Evolutionary conservation across 306 rosid species (phyloP), one percentile per base, ranked within the genome.

Genomic region (Dalbergia cultrata): DNA sequence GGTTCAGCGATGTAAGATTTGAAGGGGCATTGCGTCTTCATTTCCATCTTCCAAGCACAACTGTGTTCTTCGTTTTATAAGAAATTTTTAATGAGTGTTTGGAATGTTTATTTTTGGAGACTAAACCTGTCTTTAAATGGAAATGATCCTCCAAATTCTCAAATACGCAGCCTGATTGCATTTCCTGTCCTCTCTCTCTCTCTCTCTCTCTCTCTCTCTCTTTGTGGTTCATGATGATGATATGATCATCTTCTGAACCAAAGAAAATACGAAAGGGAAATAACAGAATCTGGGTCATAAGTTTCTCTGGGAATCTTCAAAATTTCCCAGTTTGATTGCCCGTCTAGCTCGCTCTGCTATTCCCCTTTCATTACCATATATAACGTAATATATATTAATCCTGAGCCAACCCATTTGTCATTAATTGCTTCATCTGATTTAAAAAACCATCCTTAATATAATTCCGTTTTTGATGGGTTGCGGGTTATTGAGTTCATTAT

Each of bases 291-390:
- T 59, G 58, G 59, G 31, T 74, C 69, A 37, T 57, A 21, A 39
- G 43, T 9, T 21, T 74, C 44, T 13, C 60, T 31, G 17, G 61
- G 79, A 12, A 61, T 75, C 61, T 31, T 75, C 5, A 31, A 45
- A 45, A 45, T 74, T 60, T 60, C 43, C 41, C 45, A 34, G 13
- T 34, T 16, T 34, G 22, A 16, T 34, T 5, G 70, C 16, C 71
- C 53, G 39, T 41, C 16, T 9, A 9, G n/a, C 47, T 34, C 0
- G 26, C 26, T 22, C 13, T 35, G 14, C 18, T 35, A 34, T 14
- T 16, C 18, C 22, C 47, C 69, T 35, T 10, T 35, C 9, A 7
- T 7, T 7, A 34, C 44, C 31, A 63, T 34, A 35, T 22, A 22
- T 22, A 22, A 62, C 68, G 34, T 34, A 2, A 16, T 33, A 63